These are phyloP conservation scores for Miscanthus lutarioriparius DNA, from an alignment of 176 grass and related monocot species.

Conservation along the genomic window DNA sequence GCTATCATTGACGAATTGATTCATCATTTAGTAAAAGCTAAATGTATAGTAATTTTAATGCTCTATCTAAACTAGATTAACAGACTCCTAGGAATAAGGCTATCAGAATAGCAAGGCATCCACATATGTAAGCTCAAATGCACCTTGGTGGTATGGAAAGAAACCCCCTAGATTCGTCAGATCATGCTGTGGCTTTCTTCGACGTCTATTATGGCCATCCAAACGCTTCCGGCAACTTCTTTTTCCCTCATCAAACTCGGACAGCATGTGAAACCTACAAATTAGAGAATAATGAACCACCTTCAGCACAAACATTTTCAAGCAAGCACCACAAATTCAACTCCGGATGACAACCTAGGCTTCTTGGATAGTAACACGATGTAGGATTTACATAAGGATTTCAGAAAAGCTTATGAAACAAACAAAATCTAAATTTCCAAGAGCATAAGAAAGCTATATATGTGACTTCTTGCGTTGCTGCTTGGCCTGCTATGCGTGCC, in stretches of 20 bases:
- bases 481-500: background rate
- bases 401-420: background rate
- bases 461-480: background rate
- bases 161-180: constrained; percentile 44
- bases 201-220: constrained; percentile 77
- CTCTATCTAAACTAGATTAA: background rate
- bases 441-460: background rate
- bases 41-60: background rate
- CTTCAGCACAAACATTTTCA: background rate
- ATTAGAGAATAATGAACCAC: background rate
- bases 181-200: constrained; percentile 74
- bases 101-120: background rate
- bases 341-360: background rate
- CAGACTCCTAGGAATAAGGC: background rate
- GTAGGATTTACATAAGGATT: background rate
- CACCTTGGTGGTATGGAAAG: constrained; percentile 54
- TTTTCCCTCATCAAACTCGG: constrained; percentile 80
- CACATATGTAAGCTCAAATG: background rate
- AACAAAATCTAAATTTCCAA: background rate
- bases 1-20: background rate
- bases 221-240: constrained; percentile 84
- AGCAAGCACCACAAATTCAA: background rate
- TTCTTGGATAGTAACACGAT: background rate
- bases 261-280: constrained; percentile 72
- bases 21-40: background rate